Percentiles rank a stretch among this genome's conserved stretches.
phyloP scores from a whole-genome alignment of 2,329 filamentous ascomycete species.

The Iodosphaeria phyllophila region DNA sequence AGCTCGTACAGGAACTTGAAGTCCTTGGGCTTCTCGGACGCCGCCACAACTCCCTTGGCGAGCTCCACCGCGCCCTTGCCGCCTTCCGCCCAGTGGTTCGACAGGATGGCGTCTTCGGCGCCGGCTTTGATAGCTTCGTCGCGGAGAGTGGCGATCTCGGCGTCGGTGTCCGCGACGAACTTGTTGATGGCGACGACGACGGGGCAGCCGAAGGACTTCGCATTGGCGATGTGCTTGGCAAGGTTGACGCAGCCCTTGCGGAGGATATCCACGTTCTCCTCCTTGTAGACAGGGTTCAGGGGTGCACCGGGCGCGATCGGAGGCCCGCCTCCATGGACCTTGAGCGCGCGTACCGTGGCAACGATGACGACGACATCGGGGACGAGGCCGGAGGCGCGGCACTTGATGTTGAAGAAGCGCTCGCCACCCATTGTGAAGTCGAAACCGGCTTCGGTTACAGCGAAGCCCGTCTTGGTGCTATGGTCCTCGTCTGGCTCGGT shows the following conservation, averaged over 20 bases:
- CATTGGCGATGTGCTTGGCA: slow-evolving; percentile 87
- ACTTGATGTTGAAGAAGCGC: slow-evolving; percentile 99
- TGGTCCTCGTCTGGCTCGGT: slow-evolving; percentile 85
- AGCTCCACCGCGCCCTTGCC: slow-evolving; percentile 80
- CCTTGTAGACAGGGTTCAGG: slow-evolving; percentile 73
- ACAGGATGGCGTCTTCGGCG: slow-evolving; percentile 79
- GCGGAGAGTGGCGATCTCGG: slow-evolving; percentile 73
- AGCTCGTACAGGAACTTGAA: slow-evolving; percentile 76
- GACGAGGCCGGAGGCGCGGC: slow-evolving; percentile 77
- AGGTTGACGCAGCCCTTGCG: slow-evolving; percentile 84
- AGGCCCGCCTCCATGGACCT: slow-evolving; percentile 94
- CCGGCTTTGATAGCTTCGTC: slow-evolving; percentile 85
- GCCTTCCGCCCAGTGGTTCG: slow-evolving; percentile 95
- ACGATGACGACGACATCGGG: slow-evolving; percentile 92
- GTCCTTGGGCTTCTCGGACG: slow-evolving; percentile 66
- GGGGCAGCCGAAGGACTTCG: slow-evolving; percentile 73
- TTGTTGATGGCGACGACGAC: slow-evolving; percentile 96
- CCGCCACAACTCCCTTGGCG: slow-evolving; percentile 69
- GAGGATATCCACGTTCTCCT: slow-evolving; percentile 85
- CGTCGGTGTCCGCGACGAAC: slow-evolving; percentile 84
- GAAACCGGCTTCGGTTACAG: slow-evolving; percentile 93
- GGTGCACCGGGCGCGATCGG: slow-evolving; percentile 75
- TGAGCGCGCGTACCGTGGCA: slow-evolving; percentile 84
- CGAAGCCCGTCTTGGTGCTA: slow-evolving; percentile 68
- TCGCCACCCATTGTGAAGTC: slow-evolving; percentile 99